Percentiles rank a stretch among this genome's conserved stretches.
phyloP scores from a whole-genome alignment of 2,329 filamentous ascomycete genomes.

The Pyrenophora teres region DNA sequence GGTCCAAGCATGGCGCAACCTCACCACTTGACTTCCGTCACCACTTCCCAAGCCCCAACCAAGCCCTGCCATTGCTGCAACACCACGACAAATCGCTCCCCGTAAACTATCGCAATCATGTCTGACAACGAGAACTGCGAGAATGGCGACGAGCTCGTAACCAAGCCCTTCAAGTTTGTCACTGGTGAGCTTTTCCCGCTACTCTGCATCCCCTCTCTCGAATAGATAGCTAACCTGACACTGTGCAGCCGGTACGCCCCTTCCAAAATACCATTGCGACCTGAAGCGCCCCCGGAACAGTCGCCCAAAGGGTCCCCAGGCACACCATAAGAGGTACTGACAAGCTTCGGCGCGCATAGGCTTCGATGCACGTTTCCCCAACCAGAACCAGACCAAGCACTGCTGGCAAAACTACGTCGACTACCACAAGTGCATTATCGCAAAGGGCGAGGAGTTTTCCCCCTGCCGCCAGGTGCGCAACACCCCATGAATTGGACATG shows the following conservation, averaged over 20 bases:
- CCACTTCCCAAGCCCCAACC: conserved; percentile 24
- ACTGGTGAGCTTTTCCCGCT: conserved; percentile 71
- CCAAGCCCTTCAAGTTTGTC: conserved; percentile 99
- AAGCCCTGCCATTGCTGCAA: conserved; percentile 38
- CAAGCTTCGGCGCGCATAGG: conserved; percentile 59
- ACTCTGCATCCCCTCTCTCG: conserved; percentile 13
- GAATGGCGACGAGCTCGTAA: conserved; percentile 73
- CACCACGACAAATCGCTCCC: conserved; percentile 21
- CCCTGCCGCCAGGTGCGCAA: conserved; percentile 86
- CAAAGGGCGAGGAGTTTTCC: conserved; percentile 98
- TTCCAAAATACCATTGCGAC: conserved; percentile 14
- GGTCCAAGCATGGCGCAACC: conserved; percentile 41
- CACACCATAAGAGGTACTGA: conserved; percentile 20
- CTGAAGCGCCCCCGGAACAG: conserved; percentile 8
- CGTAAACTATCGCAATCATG: conserved; percentile 70
- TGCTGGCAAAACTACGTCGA: conserved; percentile 99
- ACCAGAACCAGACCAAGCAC: conserved; percentile 98
- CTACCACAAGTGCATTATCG: conserved; percentile 99
- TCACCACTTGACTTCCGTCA: conserved; percentile 39
- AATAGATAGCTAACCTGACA: conserved; percentile 36
- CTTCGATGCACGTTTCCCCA: conserved; percentile 98
- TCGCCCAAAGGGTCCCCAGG: not conserved
- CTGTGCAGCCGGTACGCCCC: conserved; percentile 48
- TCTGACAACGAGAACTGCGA: conserved; percentile 67
- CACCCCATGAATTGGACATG: not conserved